phyloP scores from a whole-genome alignment of 139 green algal species.

The Chlamydomonas urium region DNA sequence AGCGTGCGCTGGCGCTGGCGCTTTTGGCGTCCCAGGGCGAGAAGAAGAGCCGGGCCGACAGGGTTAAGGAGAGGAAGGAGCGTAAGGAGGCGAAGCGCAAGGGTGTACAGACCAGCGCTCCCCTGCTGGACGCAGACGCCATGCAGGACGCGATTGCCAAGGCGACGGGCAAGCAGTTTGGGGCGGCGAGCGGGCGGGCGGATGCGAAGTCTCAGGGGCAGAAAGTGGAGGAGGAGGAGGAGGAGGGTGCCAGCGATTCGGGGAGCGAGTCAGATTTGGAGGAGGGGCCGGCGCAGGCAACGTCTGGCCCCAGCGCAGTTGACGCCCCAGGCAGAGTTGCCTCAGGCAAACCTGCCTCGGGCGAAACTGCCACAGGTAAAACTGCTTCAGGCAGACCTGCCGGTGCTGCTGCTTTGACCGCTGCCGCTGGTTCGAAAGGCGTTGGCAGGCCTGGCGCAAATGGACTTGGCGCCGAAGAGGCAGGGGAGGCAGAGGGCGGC shows the following conservation, averaged over 20 bases:
- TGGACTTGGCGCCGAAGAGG: neutral
- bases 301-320: no score
- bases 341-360: no score
- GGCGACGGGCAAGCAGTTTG: constrained; percentile 50
- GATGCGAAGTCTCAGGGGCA: no score
- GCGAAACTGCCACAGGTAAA: no score
- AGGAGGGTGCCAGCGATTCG: neutral
- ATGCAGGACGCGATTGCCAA: constrained; percentile 43
- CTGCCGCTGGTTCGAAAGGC: no score
- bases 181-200: no score
- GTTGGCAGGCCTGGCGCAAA: no score
- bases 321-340: no score
- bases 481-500: constrained; percentile 1
- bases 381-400: no score
- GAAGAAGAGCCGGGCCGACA: constrained; percentile 60
- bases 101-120: neutral
- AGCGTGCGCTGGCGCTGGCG: constrained; percentile 64
- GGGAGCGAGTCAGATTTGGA: constrained; percentile 1
- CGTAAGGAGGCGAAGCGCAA: constrained; percentile 35
- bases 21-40: constrained; percentile 42
- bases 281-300: no score
- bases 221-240: neutral
- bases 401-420: no score
- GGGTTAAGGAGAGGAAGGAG: constrained; percentile 63
- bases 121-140: neutral